Evolutionary conservation across 2,329 filamentous ascomycete species (phyloP), one percentile per base, ranked within the genome.

Genomic region (Ophiostoma australiae): DNA sequence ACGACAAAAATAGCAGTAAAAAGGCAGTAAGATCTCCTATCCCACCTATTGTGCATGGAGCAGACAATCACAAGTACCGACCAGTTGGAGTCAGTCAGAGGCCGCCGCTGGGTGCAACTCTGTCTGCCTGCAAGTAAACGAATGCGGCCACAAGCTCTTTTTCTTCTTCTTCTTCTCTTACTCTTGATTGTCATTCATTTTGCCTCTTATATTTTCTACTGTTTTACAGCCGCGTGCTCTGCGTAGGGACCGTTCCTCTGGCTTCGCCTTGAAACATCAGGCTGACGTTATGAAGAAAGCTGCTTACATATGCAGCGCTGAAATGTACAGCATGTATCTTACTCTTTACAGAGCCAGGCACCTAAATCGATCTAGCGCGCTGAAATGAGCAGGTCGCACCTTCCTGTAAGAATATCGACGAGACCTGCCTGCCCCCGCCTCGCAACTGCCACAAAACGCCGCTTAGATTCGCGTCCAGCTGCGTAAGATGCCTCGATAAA

Each of bases 1-100:
- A 23, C 20, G 63, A 66, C 35, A 66, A 39, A 66, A 66, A 65
- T 65, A 65, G 61, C 52, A 15, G 44, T 48, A 27, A 31, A 31
- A 31, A 1, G 3, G 27, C 27, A n/a, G n/a, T n/a, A n/a, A 58
- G n/a, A 58, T 58, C 1, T 58, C 23, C 23, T 13, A 27, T 58
- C 23, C 11, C 1, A 15, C 52, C n/a, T 23, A 6, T 27, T 58
- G n/a, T 48, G 44, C 20, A 41, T 31, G 39, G 6, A 39, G 5
- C 13, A 48, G 44, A 48, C 44, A 20, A 48, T 6, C 44, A n/a
- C 44, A 2, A 48, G 44, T 20, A 41, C 44, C 44, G 20, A 7
- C 44, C 20, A 48, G 52, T 27, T 13, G 17, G 52, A 58, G 52
- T n/a, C 52, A 27, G 52, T 27, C n/a, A 58, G 58, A 63, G 58